Conservation (phyloP, 768 basidiomycete species). For the Mycena haematopus region DNA sequence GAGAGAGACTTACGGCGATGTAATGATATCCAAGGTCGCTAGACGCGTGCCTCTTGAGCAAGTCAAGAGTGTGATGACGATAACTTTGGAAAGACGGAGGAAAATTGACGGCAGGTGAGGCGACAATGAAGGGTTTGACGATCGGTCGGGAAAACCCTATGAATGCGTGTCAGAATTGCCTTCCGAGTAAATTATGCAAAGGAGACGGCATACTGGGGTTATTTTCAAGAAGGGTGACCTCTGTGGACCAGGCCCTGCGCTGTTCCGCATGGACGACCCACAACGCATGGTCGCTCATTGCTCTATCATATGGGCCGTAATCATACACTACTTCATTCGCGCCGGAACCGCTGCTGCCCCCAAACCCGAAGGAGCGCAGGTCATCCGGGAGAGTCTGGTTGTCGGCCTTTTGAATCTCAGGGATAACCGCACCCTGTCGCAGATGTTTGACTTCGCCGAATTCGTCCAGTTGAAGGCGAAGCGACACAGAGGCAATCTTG, state of each 20-base stretch:
- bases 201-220: not conserved
- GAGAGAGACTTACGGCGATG: conserved; percentile 1
- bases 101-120: conserved; percentile 9
- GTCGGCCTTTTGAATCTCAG: conserved; percentile 9
- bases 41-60: not conserved
- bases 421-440: conserved; percentile 9
- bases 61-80: not conserved
- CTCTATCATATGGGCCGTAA: conserved; percentile 14
- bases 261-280: conserved; percentile 26
- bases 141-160: conserved; percentile 6
- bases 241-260: conserved; percentile 14
- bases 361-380: not conserved
- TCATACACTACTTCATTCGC: not conserved
- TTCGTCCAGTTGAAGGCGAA: conserved; percentile 18
- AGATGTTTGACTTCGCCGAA: conserved; percentile 23
- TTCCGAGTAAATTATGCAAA: not conserved
- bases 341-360: too few relatives aligned
- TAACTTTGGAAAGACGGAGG: not conserved
- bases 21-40: conserved; percentile 4
- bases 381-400: conserved; percentile 9
- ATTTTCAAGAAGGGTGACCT: conserved; percentile 12
- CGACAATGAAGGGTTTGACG: conserved; percentile 7
- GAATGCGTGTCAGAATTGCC: not conserved
- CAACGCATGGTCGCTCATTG: conserved; percentile 14
- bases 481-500: conserved; percentile 10